Evolutionary conservation across 495 filamentous ascomycete species (phyloP), one percentile per base, ranked within the genome.

Genomic region (Stereocaulon alpinum): DNA sequence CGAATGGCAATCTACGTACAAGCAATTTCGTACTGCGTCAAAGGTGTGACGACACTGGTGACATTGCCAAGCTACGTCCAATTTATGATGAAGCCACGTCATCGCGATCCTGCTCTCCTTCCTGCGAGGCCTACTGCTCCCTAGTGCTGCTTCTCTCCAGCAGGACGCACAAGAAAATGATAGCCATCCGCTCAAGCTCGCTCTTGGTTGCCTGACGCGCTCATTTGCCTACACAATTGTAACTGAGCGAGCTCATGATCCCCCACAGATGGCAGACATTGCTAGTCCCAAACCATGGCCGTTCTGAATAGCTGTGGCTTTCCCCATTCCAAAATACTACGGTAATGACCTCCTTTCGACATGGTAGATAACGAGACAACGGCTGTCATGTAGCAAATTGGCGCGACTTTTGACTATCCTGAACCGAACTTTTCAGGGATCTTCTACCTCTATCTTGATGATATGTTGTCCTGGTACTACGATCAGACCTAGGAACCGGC

Each of bases 381-480:
- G 3, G 9, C 4, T 34, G 30, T 29, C 15, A 34, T 32, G 30
- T 4, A n/a, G 30, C 17, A 34, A n/a, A 5, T n/a, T 2, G 10
- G 34, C 29, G 34, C 10, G 17, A 20, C 32, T 18, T 37, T 9
- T 12, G 10, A 5, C 10, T 41, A 22, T 42, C 22, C 34, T 7
- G 20, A 11, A 18, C 11, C 29, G 9, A 34, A 32, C 40, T 29
- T 9, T n/a, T 60, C n/a, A 60, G 18, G 32, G 49, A 54, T 43
- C 87, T 70, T 97, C 91, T 40, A 88, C 77, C 72, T 96, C 92
- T 62, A 98, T 91, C 74, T 84, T 89, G 61, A 77, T 83, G 61
- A 98, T 88, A 66, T 91, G 77, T 62, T 86, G 74, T 15, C 94
- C 92, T 1, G 94, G 93, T 10, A 97, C 82, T 9, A 96, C 91